Evolutionary conservation across 176 grass and related monocot genomes (phyloP).

Genomic region (Zea luxurians): DNA sequence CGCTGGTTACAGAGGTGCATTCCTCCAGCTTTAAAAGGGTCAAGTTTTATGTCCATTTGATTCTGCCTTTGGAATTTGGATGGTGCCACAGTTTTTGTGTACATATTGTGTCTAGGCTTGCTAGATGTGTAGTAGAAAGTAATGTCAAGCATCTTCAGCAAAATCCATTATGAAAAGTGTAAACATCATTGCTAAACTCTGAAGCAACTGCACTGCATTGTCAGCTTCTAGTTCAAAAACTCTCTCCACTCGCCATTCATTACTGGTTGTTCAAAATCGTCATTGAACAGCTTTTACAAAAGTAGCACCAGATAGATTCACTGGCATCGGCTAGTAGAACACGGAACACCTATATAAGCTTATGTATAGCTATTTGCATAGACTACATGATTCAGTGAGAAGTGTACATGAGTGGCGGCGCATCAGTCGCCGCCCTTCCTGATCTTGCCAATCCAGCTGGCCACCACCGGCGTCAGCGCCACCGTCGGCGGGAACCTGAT

Average conservation of each 20-base stretch:
- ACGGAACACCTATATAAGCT: background rate
- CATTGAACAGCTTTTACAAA: slow-evolving; percentile 25
- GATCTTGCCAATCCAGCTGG: slow-evolving; percentile 82
- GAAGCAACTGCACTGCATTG: background rate
- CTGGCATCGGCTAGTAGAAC: background rate
- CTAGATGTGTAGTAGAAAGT: slow-evolving; percentile 14
- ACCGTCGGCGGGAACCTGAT: slow-evolving; percentile 99
- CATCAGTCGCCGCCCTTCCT: slow-evolving; percentile 51
- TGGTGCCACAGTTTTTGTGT: background rate
- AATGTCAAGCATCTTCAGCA: background rate
- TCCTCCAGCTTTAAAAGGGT: background rate
- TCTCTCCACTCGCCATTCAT: background rate
- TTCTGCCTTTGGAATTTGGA: slow-evolving; percentile 14
- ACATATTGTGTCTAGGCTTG: background rate
- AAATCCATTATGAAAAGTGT: background rate
- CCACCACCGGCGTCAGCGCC: slow-evolving; percentile 86
- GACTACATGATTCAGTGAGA: background rate
- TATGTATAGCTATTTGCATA: slow-evolving; percentile 11
- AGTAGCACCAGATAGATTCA: background rate
- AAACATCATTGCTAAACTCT: background rate
- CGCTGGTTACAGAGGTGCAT: background rate
- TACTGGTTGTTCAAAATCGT: background rate
- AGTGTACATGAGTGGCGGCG: background rate
- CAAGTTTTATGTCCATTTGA: background rate
- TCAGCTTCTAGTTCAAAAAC: background rate